A percentile compares a stretch with the other conserved stretches of the same genome.
These are phyloP conservation scores for Pseudopithomyces maydicus DNA, from an alignment of 2,329 filamentous ascomycete genomes.

Conservation along the genomic window DNA sequence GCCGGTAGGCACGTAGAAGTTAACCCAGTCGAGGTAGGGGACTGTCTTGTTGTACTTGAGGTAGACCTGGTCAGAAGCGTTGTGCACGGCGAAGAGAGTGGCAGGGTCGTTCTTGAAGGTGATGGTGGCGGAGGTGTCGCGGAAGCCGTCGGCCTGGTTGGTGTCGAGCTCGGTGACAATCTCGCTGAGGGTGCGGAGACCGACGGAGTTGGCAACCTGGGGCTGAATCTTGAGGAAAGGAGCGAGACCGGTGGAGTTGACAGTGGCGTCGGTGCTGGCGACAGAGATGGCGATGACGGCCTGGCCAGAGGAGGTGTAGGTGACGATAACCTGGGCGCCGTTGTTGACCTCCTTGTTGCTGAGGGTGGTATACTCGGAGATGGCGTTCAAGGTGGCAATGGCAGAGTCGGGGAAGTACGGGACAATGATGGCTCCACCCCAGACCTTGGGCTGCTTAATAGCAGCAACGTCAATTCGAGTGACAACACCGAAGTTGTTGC, in stretches of 20 bases:
- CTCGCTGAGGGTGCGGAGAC: neutral
- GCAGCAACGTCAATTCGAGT: neutral
- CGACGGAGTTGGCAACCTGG: neutral
- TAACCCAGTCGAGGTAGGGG: neutral
- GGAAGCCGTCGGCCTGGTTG: neutral
- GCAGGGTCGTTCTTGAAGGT: slow-evolving; percentile 8
- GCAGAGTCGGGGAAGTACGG: neutral
- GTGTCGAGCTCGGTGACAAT: neutral
- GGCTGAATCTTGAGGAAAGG: neutral
- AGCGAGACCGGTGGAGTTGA: neutral
- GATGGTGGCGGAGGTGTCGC: neutral
- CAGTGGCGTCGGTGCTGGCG: neutral
- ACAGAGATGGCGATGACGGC: neutral
- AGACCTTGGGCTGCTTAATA: neutral
- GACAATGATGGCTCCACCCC: neutral
- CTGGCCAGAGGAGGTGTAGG: neutral
- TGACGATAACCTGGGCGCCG: neutral
- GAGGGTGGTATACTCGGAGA: neutral
- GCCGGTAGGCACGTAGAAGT: slow-evolving; percentile 2
- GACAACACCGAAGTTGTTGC: slow-evolving; percentile 20
- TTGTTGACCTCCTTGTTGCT: neutral
- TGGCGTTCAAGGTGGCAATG: neutral
- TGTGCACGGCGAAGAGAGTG: slow-evolving; percentile 1
- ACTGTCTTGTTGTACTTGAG: neutral
- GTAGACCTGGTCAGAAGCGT: neutral